Evolutionary conservation across 2,329 filamentous ascomycete genomes (phyloP), one percentile per base, ranked within the genome.

Genomic region (Phaeosphaeriaceae sp.): DNA sequence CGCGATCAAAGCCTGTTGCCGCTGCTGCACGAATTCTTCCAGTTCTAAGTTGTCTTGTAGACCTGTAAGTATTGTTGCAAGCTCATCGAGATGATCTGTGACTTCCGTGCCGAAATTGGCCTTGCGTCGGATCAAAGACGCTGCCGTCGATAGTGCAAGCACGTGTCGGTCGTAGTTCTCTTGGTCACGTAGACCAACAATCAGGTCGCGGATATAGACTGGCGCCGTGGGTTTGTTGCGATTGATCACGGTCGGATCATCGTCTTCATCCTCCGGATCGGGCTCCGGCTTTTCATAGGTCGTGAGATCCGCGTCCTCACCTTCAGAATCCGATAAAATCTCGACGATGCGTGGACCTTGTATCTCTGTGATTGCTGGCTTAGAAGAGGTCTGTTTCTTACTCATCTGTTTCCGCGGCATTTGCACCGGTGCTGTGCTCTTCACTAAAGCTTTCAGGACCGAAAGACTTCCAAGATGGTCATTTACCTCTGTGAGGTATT

Each of bases 231-330:
- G 86, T 68, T 95, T 97, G 76, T 95, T 89, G 15, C 93, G 86
- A 56, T 91, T 89, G 48, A 98, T 85, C 19, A 97, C 81, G 0
- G 93, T 96, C 5, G 95, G 89, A 68, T 99, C 96, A 40, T 97
- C 93, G 56, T 97, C 93, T 0, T 92, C 94, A 72, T 99, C 95
- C 72, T 96, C 92, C 0, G 88, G 85, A 66, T 99, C 95, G 1
- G 91, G 93, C 69, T 92, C 91, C 0, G 92, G 92, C 74, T 97
- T 97, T 15, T 86, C 86, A 67, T 97, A 97, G 0, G 91, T 86
- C 2, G 87, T 81, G 1, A 98, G 81, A 58, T 91, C 90, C 17
- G 89, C 86, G 31, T 84, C 81, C 31, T 83, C 81, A 7, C 83
- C 65, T 15, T 68, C 65, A 1, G 68, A 70, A 1, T 86, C 84